Conservation (phyloP, 2,329 filamentous ascomycete genomes). For the Colletotrichum tropicale region DNA sequence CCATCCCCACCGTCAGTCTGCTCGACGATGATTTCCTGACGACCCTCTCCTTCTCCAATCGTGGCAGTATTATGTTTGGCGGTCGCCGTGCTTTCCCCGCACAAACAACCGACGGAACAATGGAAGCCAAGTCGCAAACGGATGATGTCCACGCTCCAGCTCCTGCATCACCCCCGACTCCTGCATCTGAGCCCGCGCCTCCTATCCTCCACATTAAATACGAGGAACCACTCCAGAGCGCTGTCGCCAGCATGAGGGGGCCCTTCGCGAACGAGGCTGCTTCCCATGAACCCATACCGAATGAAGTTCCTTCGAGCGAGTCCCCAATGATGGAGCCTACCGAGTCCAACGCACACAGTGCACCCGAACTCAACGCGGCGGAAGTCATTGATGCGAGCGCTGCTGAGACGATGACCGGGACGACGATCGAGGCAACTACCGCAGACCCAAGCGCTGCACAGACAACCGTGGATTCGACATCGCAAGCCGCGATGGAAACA, state of each 20-base stretch:
- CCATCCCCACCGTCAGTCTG: conserved; percentile 60
- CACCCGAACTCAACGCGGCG: neutral
- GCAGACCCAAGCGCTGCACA: conserved; percentile 10
- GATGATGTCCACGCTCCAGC: neutral
- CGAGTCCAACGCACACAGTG: neutral
- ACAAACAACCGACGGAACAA: conserved; percentile 6
- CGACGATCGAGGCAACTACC: neutral
- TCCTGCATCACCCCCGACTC: neutral
- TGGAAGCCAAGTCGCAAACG: conserved; percentile 1
- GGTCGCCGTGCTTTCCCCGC: conserved; percentile 28
- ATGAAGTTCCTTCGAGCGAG: neutral
- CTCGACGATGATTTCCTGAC: conserved; percentile 63
- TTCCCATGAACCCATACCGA: neutral
- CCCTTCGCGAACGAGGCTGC: neutral
- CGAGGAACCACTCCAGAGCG: conserved; percentile 2
- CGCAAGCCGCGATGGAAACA: conserved; percentile 24
- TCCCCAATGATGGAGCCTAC: neutral
- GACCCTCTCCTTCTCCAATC: conserved; percentile 64
- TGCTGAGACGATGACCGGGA: neutral
- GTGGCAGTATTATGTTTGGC: conserved; percentile 67
- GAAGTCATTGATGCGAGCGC: neutral
- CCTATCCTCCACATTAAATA: conserved; percentile 9
- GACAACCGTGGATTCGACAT: conserved; percentile 18
- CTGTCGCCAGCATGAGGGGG: neutral
- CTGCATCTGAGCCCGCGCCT: neutral